Evolutionary conservation across 2,329 filamentous ascomycete species (phyloP), one percentile per base, ranked within the genome.

Genomic region (Diaporthe velutina): DNA sequence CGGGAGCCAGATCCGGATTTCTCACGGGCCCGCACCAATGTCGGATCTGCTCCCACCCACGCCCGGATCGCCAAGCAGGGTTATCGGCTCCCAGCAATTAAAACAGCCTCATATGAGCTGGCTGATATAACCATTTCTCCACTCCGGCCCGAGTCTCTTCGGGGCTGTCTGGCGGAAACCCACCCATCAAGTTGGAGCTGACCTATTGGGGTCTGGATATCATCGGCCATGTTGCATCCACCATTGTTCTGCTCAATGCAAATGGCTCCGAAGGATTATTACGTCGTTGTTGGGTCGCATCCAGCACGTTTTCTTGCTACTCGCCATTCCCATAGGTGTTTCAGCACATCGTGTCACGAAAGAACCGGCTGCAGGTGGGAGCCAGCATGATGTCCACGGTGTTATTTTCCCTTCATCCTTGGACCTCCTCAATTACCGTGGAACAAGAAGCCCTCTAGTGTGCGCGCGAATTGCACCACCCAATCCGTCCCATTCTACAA

Each of bases 121-220:
- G 22, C n/a, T 52, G 3, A 52, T 7, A 25, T 19, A 15, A 28
- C 17, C 15, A 2, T 28, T 52, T 38, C 48, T 10, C 64, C 48
- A 19, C 48, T 19, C 45, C 61, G 61, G 64, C 19, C 45, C 64
- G 45, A 52, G 64, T 67, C 13, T 48, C 22, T 19, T 67, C 45
- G 64, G 64, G 35, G 42, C 30, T 50, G 10, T 8, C 33, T 25
- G 19, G 28, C 22, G 42, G 50, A 15, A 35, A 25, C 61, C 12
- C 42, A 33, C 22, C 28, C 28, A n/a, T 66, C 19, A 3, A 9
- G n/a, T 28, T 19, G 30, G 33, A 50, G 5, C 45, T 25, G 15
- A 60, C 33, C 10, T 38, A 22, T 28, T 2, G 35, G n/a, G n/a
- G n/a, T 42, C 12, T 22, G 55, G 6, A 60, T 60, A 22, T 28